phyloP scores from a whole-genome alignment of 2,329 filamentous ascomycete genomes.

The Teratosphaeria gauchensis region DNA sequence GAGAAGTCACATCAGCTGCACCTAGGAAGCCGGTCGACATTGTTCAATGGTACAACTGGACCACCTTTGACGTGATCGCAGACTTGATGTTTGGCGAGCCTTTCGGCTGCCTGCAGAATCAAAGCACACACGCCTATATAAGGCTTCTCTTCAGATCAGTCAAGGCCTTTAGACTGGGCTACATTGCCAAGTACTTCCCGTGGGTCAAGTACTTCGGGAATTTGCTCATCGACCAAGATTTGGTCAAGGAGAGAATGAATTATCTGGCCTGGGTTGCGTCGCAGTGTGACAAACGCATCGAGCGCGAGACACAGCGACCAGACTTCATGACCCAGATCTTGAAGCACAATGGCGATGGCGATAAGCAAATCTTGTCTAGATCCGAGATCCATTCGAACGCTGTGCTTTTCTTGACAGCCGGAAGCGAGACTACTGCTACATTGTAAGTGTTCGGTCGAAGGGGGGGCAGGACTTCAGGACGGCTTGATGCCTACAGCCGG shows the following conservation, averaged over 20 bases:
- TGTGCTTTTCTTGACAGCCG: constrained; percentile 59
- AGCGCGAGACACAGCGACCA: constrained; percentile 19
- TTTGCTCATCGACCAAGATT: constrained; percentile 11
- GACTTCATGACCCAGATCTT: constrained; percentile 43
- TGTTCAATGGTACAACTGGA: constrained; percentile 26
- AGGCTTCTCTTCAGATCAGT: constrained; percentile 15
- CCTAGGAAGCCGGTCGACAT: constrained; percentile 15
- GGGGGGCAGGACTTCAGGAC: not conserved
- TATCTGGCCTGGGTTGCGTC: constrained; percentile 15
- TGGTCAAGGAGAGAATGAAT: constrained; percentile 13
- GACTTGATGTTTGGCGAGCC: constrained; percentile 18
- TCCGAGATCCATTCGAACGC: constrained; percentile 27
- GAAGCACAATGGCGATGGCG: constrained; percentile 29
- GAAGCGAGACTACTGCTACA: constrained; percentile 34
- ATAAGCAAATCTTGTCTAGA: constrained; percentile 12
- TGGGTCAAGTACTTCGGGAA: constrained; percentile 12
- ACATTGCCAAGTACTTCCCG: constrained; percentile 19
- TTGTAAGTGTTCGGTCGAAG: not conserved
- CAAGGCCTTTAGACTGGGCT: constrained; percentile 17
- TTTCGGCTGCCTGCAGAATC: constrained; percentile 20
- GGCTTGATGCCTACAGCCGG: constrained; percentile 35
- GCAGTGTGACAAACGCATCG: constrained; percentile 19
- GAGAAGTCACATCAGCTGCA: constrained; percentile 15
- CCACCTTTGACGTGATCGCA: constrained; percentile 28
- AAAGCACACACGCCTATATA: constrained; percentile 20